These are phyloP conservation scores for Byssothecium circinans DNA, from an alignment of 2,329 filamentous ascomycete genomes.

Conservation along the genomic window DNA sequence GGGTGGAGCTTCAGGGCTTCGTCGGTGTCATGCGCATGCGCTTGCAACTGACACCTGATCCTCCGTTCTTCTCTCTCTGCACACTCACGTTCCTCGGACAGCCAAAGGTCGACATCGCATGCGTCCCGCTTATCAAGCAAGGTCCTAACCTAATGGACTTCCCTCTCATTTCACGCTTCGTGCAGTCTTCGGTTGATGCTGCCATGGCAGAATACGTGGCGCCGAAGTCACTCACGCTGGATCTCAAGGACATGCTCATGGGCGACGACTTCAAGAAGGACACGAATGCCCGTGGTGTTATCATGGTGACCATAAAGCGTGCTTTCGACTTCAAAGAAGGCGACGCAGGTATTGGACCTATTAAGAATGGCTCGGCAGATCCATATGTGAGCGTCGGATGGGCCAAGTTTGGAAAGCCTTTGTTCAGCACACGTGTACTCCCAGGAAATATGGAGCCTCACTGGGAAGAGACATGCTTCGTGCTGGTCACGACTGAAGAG, in stretches of 20 bases:
- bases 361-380: slow-evolving; percentile 65
- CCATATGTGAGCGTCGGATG: slow-evolving; percentile 73
- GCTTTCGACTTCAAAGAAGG: slow-evolving; percentile 73
- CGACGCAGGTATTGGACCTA: slow-evolving; percentile 63
- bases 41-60: slow-evolving; percentile 73
- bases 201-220: slow-evolving; percentile 76
- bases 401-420: slow-evolving; percentile 74
- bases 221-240: slow-evolving; percentile 72
- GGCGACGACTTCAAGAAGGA: slow-evolving; percentile 81
- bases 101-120: slow-evolving; percentile 70
- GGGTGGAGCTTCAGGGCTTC: slow-evolving; percentile 73
- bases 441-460: slow-evolving; percentile 65
- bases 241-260: slow-evolving; percentile 75
- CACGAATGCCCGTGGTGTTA: slow-evolving; percentile 63
- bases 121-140: slow-evolving; percentile 68
- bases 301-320: slow-evolving; percentile 67
- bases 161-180: slow-evolving; percentile 73
- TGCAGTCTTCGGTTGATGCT: slow-evolving; percentile 73
- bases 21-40: slow-evolving; percentile 71
- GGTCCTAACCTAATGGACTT: slow-evolving; percentile 75
- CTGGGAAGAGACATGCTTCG: slow-evolving; percentile 70
- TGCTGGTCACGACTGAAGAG: slow-evolving; percentile 72
- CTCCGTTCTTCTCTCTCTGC: slow-evolving; percentile 74
- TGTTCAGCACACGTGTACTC: slow-evolving; percentile 68
- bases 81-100: slow-evolving; percentile 75